Percentiles rank a stretch among this genome's conserved stretches.
These are phyloP conservation scores for Panaeolus cyanescens DNA, from an alignment of 768 basidiomycete genomes.

Conservation along the genomic window DNA sequence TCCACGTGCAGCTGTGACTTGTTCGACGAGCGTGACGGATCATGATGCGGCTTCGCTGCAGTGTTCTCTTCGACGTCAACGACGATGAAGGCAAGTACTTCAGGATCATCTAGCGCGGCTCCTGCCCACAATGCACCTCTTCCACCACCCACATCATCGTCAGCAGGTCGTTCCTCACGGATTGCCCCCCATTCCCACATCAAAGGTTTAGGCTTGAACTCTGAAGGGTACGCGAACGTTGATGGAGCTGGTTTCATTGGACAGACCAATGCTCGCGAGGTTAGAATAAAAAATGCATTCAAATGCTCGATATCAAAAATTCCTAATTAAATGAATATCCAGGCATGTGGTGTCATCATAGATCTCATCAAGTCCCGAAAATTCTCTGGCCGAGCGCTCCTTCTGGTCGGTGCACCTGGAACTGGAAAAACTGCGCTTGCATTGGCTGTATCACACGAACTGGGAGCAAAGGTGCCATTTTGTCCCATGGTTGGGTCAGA, in stretches of 20 bases:
- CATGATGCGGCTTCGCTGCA: too few species aligned
- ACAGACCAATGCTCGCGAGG: constrained; percentile 89
- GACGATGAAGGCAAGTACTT: constrained; percentile 40
- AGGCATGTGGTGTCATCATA: constrained; percentile 92
- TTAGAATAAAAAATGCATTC: constrained; percentile 28
- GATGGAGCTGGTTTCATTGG: constrained; percentile 90
- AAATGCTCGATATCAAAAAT: background rate
- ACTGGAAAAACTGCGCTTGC: constrained; percentile 98
- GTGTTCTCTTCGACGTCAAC: constrained; percentile 9
- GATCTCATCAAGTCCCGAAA: constrained; percentile 89
- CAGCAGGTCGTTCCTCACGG: constrained; percentile 69
- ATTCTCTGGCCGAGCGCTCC: constrained; percentile 90
- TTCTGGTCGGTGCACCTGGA: constrained; percentile 94
- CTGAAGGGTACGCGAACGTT: constrained; percentile 76
- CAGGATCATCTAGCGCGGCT: constrained; percentile 48
- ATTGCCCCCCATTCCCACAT: constrained; percentile 96
- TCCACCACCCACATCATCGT: constrained; percentile 56
- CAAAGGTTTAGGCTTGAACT: constrained; percentile 88
- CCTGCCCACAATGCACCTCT: constrained; percentile 75
- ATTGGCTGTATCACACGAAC: constrained; percentile 91
- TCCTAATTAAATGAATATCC: background rate
- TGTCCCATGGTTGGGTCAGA: constrained; percentile 99
- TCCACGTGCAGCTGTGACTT: background rate
- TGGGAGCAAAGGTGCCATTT: constrained; percentile 94
- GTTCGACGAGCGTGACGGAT: background rate